These are phyloP conservation scores for Eutypa lata DNA, from an alignment of 2,329 filamentous ascomycete genomes.

Conservation along the genomic window DNA sequence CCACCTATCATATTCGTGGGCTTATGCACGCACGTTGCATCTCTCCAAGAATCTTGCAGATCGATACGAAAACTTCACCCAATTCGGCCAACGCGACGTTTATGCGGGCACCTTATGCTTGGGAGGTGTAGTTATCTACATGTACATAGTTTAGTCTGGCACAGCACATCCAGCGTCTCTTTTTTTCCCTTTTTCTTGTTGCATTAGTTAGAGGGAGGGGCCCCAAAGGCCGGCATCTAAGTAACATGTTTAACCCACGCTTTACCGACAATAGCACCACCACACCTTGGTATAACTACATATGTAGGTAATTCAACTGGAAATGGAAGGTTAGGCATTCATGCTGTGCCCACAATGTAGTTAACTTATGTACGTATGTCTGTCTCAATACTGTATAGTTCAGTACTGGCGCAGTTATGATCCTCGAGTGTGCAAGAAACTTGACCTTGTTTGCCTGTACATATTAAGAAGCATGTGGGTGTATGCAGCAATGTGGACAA, in stretches of 20 bases:
- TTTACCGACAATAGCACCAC: too few species aligned
- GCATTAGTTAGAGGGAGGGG: background rate
- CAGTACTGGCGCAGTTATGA: too few species aligned
- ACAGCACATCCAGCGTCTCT: too few species aligned
- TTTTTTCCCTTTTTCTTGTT: too few species aligned
- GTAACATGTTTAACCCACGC: too few species aligned
- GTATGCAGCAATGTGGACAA: too few species aligned
- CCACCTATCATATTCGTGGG: slow-evolving; percentile 24
- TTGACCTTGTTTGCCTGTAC: too few species aligned
- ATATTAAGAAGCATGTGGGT: too few species aligned
- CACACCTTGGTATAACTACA: too few species aligned
- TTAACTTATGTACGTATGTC: background rate
- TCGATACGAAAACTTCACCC: background rate
- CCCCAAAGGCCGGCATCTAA: background rate
- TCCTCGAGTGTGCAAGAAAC: too few species aligned
- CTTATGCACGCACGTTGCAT: slow-evolving; percentile 21
- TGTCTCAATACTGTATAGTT: background rate
- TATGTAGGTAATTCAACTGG: background rate
- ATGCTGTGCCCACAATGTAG: too few species aligned
- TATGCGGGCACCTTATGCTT: slow-evolving; percentile 1
- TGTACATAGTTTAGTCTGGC: background rate
- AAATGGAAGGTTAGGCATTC: background rate
- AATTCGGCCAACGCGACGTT: slow-evolving; percentile 5
- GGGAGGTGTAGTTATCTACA: background rate
- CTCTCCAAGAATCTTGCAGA: slow-evolving; percentile 10